phyloP scores from a whole-genome alignment of 2,329 filamentous ascomycete species.

The Cryphonectria parasitica region DNA sequence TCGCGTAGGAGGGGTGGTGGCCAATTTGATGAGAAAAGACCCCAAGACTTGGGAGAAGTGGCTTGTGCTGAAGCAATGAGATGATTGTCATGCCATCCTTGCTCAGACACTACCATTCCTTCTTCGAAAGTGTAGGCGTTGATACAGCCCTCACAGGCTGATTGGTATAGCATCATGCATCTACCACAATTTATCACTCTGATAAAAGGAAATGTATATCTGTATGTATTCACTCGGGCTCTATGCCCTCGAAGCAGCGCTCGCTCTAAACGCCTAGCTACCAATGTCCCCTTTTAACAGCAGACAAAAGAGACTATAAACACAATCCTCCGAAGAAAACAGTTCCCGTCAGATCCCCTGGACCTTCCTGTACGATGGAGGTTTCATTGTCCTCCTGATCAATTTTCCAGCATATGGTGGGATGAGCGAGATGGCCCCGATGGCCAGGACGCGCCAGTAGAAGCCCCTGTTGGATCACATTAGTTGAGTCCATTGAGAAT shows the following conservation, averaged over 20 bases:
- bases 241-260: conserved; percentile 7
- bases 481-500: conserved; percentile 21
- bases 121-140: neutral
- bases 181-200: conserved; percentile 12
- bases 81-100: neutral
- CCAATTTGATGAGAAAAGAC: conserved; percentile 56
- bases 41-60: conserved; percentile 46
- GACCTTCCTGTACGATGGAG: conserved; percentile 94
- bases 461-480: conserved; percentile 64
- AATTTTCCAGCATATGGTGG: conserved; percentile 88
- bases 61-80: conserved; percentile 57
- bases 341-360: conserved; percentile 59
- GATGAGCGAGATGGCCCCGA: conserved; percentile 78
- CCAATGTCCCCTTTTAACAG: conserved; percentile 17
- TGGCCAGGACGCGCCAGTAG: conserved; percentile 83
- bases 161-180: neutral
- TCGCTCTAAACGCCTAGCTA: conserved; percentile 30
- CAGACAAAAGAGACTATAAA: conserved; percentile 17
- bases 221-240: neutral
- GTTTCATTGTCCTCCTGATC: conserved; percentile 82
- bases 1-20: conserved; percentile 69
- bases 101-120: neutral
- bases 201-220: conserved; percentile 12
- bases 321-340: neutral
- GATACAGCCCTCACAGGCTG: neutral